Conservation (phyloP, 148 eudicot genomes). For the Heliamphora exappendiculata region DNA sequence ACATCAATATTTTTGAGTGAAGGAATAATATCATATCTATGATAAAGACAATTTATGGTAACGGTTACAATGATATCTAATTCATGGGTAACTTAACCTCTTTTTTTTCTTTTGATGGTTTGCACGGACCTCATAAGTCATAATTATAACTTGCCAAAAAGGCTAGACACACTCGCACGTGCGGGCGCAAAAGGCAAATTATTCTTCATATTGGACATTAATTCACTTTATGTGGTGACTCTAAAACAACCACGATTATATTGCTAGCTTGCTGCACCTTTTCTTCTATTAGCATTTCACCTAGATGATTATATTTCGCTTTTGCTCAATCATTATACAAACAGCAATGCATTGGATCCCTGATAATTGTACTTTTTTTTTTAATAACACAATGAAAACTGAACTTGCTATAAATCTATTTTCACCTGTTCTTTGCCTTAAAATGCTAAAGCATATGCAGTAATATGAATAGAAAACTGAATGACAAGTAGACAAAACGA, state of each 20-base stretch:
- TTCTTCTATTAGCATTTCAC: not conserved
- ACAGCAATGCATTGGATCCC: not conserved
- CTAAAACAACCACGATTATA: not conserved
- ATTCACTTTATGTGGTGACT: not conserved
- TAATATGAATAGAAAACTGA: not conserved
- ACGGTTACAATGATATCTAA: not conserved
- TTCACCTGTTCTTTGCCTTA: not conserved
- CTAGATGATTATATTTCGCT: not conserved
- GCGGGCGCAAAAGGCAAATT: not conserved
- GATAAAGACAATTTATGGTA: not conserved
- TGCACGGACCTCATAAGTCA: not conserved
- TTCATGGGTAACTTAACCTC: not conserved
- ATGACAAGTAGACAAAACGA: not conserved
- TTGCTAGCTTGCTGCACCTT: not conserved
- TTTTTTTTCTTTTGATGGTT: not conserved
- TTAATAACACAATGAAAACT: not conserved
- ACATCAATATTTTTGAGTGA: conserved; percentile 2
- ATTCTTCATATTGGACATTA: not conserved
- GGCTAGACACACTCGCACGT: too few species aligned
- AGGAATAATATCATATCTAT: not conserved
- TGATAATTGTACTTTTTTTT: not conserved
- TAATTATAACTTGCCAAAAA: not conserved
- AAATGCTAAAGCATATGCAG: not conserved
- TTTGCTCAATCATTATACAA: not conserved
- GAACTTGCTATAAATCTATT: not conserved